phyloP scores from a whole-genome alignment of 2,329 filamentous ascomycete species.

The Grosmannia serpens region DNA sequence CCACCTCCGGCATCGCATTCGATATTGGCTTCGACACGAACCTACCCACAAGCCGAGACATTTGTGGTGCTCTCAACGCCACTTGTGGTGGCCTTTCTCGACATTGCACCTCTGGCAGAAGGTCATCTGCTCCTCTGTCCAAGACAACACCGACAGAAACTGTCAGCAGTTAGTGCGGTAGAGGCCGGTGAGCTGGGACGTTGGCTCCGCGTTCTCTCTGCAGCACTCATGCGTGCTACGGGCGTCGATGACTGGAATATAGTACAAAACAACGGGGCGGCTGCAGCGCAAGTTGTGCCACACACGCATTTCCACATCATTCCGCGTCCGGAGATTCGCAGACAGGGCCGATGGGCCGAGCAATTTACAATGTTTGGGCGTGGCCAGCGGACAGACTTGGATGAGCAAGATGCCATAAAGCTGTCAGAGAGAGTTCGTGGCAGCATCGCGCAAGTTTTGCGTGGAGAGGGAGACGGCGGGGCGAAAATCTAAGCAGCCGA shows the following conservation, averaged over 20 bases:
- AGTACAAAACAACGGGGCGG: constrained; percentile 86
- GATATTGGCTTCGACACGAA: constrained; percentile 20
- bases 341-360: constrained; percentile 40
- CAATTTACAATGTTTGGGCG: constrained; percentile 77
- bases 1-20: constrained; percentile 29
- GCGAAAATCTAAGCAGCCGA: not conserved
- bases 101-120: constrained; percentile 76
- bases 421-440: constrained; percentile 32
- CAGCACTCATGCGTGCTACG: constrained; percentile 56
- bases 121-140: constrained; percentile 80
- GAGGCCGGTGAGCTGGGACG: constrained; percentile 58
- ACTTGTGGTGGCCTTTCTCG: constrained; percentile 73
- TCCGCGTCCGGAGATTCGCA: constrained; percentile 60
- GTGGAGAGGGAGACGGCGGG: not conserved
- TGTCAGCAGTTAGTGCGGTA: constrained; percentile 53
- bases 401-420: constrained; percentile 58
- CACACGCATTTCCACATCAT: constrained; percentile 96
- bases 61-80: constrained; percentile 69
- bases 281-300: constrained; percentile 83
- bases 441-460: constrained; percentile 6
- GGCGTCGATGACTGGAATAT: constrained; percentile 85
- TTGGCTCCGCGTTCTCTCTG: constrained; percentile 60
- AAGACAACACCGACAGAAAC: constrained; percentile 63
- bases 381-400: constrained; percentile 60
- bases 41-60: constrained; percentile 30